Evolutionary conservation across 257 asterid genomes (phyloP).

Genomic region (Nicotiana tabacum): DNA sequence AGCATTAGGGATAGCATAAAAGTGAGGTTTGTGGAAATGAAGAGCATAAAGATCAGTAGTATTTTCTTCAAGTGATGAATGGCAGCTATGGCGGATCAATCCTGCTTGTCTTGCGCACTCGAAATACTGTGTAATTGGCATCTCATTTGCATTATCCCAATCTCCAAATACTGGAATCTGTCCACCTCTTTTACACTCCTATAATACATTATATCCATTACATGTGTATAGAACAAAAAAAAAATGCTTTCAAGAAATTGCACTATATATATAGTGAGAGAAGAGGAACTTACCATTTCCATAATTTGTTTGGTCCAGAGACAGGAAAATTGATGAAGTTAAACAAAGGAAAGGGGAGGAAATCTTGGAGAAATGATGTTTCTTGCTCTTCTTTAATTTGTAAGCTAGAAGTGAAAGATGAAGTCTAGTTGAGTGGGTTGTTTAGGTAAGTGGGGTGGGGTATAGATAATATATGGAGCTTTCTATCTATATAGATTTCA

Average conservation of each 20-base stretch:
- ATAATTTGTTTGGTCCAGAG: background rate
- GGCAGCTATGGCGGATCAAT: conserved; percentile 31
- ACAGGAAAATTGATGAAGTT: background rate
- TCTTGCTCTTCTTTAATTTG: background rate
- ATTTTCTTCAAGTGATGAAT: conserved; percentile 33
- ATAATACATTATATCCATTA: background rate
- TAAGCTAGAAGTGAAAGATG: conserved; percentile 1
- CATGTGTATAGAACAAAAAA: background rate
- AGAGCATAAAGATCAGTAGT: conserved; percentile 3
- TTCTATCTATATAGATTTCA: background rate
- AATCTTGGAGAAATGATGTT: background rate
- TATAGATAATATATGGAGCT: background rate
- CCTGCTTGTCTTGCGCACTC: conserved; percentile 86
- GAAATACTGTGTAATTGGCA: conserved; percentile 73
- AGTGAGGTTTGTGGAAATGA: conserved; percentile 31
- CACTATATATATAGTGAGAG: too few species aligned
- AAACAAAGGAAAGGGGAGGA: background rate
- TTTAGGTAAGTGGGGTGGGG: background rate
- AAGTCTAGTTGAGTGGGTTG: background rate
- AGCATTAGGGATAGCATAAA: conserved; percentile 28
- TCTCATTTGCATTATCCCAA: conserved; percentile 61
- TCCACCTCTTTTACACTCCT: conserved; percentile 47
- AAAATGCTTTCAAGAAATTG: background rate
- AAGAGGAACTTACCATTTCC: conserved; percentile 6
- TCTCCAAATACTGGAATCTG: conserved; percentile 75